phyloP scores from a whole-genome alignment of 345 rosid species.

The Corchorus capsularis region DNA sequence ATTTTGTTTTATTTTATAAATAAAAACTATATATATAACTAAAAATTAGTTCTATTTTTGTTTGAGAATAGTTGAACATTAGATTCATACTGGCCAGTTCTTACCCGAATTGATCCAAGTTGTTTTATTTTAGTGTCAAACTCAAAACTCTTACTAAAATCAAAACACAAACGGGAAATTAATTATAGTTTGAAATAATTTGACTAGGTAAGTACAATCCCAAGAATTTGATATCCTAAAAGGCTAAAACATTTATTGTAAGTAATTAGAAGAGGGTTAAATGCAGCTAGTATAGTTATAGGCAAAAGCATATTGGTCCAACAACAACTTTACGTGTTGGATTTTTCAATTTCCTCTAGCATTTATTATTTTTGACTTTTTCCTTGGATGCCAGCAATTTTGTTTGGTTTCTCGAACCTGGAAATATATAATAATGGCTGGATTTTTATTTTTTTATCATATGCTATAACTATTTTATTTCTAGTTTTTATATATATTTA shows the following conservation, averaged over 20 bases:
- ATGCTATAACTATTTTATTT: no score
- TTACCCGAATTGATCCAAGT: not conserved
- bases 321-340: slow-evolving; percentile 6
- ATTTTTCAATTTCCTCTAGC: not conserved
- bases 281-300: not conserved
- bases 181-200: not conserved
- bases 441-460: no score
- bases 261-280: not conserved
- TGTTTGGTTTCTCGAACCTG: not conserved
- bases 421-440: no score
- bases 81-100: no score
- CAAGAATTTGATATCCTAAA: not conserved
- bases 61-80: no score
- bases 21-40: no score
- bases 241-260: not conserved
- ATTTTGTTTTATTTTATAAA: no score
- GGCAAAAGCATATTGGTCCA: slow-evolving; percentile 9
- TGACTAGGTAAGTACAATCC: not conserved
- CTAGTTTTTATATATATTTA: no score
- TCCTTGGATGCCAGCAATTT: not conserved
- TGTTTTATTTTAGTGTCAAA: not conserved
- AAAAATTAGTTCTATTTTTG: no score
- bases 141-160: not conserved
- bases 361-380: slow-evolving; percentile 9
- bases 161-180: no score